Base-by-base conservation (phyloP, 257 asterid species). In the Nemophila menziesii region DNA sequence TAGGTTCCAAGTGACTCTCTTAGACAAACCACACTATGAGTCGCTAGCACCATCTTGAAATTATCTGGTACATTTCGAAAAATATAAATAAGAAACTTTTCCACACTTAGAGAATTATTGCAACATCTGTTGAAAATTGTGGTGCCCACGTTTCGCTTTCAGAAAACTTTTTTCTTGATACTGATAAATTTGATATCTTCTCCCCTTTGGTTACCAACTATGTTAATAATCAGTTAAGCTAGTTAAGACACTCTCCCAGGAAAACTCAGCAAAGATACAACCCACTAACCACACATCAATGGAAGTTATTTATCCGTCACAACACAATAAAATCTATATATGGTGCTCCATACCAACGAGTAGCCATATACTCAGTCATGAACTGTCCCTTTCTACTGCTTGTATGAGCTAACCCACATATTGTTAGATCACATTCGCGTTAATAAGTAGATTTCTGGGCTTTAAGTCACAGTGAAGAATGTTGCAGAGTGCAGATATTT, bases 181-280 rank as follows among this genome's bases (percentile, higher is more conserved):
- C 72, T 81, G 8, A 76, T 76, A 38, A 76, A 76, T 41, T 54
- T 60, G 8, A 76, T 54, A 60, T 76, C 64, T 7, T 66, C 81
- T 54, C 66, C 81, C 43, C 57, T 55, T 45, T 69, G 86, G 47
- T 78, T 72, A 20, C 86, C 81, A 20, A 76, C 71, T 48, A 69
- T 69, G 75, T 69, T 72, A 60, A 76, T 57, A 16, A 76, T 72
- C 41, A 76, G 12, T 49, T 69, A 18, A 76, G 78, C 66, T 76
- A 81, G 73, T 69, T 76, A 11, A 76, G 81, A 53, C 86, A 72
- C 51, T 76, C 86, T 66, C 1, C 86, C 86, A 0, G 86, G 86
- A 43, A 76, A 76, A 11, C 50, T 76, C 86, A 0, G 86, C 86
- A 11, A 76, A 76, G 49, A 76, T 76, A 33, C 86, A 76, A 15